Evolutionary conservation across 768 basidiomycete species (phyloP), one percentile per base, ranked within the genome.

Genomic region (Rhodotorula sphaerocarpa): DNA sequence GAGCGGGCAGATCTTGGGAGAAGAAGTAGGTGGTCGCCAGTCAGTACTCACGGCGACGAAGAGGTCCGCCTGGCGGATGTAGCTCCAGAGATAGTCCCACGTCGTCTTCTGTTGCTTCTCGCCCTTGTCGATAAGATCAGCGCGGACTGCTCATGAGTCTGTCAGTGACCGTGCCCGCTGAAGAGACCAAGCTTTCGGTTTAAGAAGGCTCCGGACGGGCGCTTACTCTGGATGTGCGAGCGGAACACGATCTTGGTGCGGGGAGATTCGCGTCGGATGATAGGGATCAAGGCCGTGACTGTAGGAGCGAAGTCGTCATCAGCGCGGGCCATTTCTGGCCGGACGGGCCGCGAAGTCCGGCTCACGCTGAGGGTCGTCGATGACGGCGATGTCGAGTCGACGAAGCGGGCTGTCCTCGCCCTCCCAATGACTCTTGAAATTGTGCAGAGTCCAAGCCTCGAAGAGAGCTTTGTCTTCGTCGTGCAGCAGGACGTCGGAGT

Each of bases 61-160:
- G 72, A 92, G 75, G 78, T 95, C 91, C 46, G 88, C 86, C 34
- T 85, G 80, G 73, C 89, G 81, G 72, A 96, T 90, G 75, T 88
- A 90, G 70, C 88, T 85, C 86, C 87, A 95, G 20, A 96, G 81
- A 76, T 90, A 96, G 71, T 91, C 82, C 90, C 91, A 96, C 23
- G 92, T 90, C 70, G 87, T 86, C 73, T 86, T 84, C 73, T 92
- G 90, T 27, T 88, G 87, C 18, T 89, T 90, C 34, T 84, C 86
- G 28, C 83, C 77, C 30, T 83, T 79, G 74, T 90, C 87, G 28
- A 89, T 84, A 45, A 95, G 84, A 74, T 91, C 87, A 69, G 86
- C 75, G 63, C 75, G 74, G 61, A 77, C 72, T 74, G 63, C n/a
- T 11, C 23, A 44, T 15, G 34, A 46, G 2, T 25, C 18, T 27